A percentile compares a stretch with the other conserved stretches of the same genome.
phyloP scores from a whole-genome alignment of 306 rosid genomes.

The Geum urbanum region DNA sequence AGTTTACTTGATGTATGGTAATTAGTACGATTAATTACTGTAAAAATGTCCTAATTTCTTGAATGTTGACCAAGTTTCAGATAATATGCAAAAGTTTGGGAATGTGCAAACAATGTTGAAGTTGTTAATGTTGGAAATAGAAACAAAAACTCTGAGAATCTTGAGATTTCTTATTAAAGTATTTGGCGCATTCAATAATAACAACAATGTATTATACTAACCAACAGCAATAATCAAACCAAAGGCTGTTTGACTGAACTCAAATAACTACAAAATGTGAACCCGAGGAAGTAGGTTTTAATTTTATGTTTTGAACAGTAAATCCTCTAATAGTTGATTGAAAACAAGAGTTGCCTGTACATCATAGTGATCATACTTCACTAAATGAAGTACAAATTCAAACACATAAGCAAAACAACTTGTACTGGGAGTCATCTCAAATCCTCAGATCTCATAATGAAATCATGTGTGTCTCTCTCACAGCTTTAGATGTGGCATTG shows the following conservation, averaged over 20 bases:
- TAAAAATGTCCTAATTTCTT: no score
- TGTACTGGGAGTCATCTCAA: slow-evolving; percentile 3
- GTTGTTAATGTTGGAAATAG: background rate
- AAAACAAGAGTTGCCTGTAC: slow-evolving; percentile 9
- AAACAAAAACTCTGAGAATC: background rate
- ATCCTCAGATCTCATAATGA: slow-evolving; percentile 11
- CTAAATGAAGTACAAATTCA: slow-evolving; percentile 8
- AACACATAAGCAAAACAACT: background rate
- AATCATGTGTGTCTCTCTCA: slow-evolving; percentile 17
- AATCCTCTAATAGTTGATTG: background rate
- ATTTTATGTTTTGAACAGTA: slow-evolving; percentile 8
- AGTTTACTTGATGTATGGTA: no score
- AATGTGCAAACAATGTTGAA: background rate
- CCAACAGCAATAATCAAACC: slow-evolving; percentile 1
- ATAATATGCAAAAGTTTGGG: background rate
- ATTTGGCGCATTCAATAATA: background rate
- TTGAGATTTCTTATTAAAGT: background rate
- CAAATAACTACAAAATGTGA: slow-evolving; percentile 6
- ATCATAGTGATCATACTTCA: slow-evolving; percentile 19
- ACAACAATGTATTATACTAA: background rate
- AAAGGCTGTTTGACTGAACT: slow-evolving; percentile 14
- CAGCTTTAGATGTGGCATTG: slow-evolving; percentile 7
- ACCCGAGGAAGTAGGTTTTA: background rate
- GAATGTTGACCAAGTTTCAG: background rate
- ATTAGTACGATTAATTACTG: no score